phyloP scores from a whole-genome alignment of 2,329 filamentous ascomycete genomes.

The Aspergillus clavatus region DNA sequence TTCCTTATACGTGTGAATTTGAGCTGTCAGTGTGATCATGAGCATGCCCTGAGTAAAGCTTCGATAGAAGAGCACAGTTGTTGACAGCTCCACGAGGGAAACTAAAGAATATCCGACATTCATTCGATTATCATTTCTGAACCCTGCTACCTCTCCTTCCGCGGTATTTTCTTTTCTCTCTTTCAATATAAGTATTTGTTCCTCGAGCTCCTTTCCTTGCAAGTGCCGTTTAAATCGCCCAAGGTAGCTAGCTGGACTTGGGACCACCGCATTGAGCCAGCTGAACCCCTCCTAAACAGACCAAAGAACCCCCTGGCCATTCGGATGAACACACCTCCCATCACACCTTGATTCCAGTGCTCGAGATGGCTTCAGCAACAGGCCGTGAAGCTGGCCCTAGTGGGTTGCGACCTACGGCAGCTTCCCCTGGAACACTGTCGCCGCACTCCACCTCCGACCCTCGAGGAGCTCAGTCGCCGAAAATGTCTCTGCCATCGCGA shows the following conservation, averaged over 20 bases:
- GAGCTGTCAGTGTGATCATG: constrained; percentile 13
- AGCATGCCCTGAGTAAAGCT: constrained; percentile 6
- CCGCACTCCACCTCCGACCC: constrained; percentile 9
- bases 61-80: background rate
- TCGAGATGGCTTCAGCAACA: constrained; percentile 11
- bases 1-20: constrained; percentile 6
- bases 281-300: background rate
- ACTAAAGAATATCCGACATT: too few species aligned
- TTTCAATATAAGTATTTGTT: constrained; percentile 8
- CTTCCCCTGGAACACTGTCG: constrained; percentile 6
- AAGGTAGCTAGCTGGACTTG: too few species aligned
- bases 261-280: background rate
- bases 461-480: constrained; percentile 8
- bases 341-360: background rate
- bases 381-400: constrained; percentile 5
- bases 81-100: background rate
- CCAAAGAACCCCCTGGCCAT: background rate
- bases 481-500: constrained; percentile 11
- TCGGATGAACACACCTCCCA: constrained; percentile 4
- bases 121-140: too few species aligned
- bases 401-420: constrained; percentile 2
- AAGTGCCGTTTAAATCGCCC: too few species aligned
- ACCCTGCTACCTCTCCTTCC: too few species aligned
- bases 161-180: constrained; percentile 11
- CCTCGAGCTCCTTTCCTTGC: background rate